Evolutionary conservation across 305 asterid genomes (phyloP), one percentile per base, ranked within the genome.

Genomic region (Caryopteris hybrid): DNA sequence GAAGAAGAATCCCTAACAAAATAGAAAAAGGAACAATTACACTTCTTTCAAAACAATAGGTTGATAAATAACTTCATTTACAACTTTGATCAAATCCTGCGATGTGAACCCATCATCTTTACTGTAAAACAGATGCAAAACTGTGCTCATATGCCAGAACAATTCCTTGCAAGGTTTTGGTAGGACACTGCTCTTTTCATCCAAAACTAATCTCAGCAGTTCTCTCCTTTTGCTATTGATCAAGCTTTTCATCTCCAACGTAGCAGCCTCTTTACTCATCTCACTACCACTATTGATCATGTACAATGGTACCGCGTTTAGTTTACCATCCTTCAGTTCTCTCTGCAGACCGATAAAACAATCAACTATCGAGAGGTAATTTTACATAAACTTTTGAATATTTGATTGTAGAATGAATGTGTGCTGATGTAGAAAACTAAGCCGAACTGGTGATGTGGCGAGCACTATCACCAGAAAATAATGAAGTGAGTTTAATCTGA

Each of bases 21-120:
- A n/a, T n/a, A n/a, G n/a, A n/a, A n/a, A n/a, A n/a, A n/a, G n/a
- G n/a, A n/a, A 45, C 1, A 47, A 8, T 51, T 39, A 27, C 27
- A 46, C 34, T 36, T 50, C 73, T 33, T 66, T 16, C 5, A 70
- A 31, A 69, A 72, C 73, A 43, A 79, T 69, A 46, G 98, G 96
- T 36, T 92, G 75, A 51, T 78, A 73, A 75, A 90, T 67, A 50
- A 88, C 73, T 29, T 78, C 48, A 23, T 79, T 83, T 48, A 88
- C 91, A 22, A 84, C 78, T 46, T 64, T 55, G 68, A 78, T 53
- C 83, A 90, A 72, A 56, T 74, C 95, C 47, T 83, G 70, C 0
- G 94, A 84, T 60, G 86, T 79, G 73, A 81, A 90, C n/a, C 96
- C 98, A 48, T 92, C 98, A 3, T 87, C 88, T 73, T 84, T 87